Evolutionary conservation across 768 basidiomycete genomes (phyloP), one percentile per base, ranked within the genome.

Genomic region (Naematelia encephala): DNA sequence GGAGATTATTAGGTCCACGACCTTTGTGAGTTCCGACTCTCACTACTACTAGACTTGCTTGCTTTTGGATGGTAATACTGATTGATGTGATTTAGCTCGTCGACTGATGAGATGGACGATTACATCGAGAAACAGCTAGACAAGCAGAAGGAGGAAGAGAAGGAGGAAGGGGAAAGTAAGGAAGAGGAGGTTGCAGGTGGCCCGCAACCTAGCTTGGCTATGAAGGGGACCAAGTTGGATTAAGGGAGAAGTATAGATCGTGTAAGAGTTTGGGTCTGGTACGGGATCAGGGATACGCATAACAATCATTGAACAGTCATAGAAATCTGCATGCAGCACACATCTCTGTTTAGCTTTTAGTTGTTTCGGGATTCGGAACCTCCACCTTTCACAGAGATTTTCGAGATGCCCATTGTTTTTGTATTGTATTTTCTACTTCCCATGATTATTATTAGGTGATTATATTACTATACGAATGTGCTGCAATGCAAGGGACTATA

Each of bases 71-170:
- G 81, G 91, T 16, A 82, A 91, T 42, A 90, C 90, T 51, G 88
- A 87, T 72, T 85, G 90, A 19, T 55, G 51, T 89, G 90, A 23
- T 91, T 91, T 68, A 78, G 73, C n/a, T 84, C 84, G 63, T 83
- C 84, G 58, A 80, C 84, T 23, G 91, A 94, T 73, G 91, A 94
- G 65, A 96, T 97, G 93, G 92, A 96, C 80, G 89, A 88, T 74
- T 94, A 91, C 88, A 82, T 94, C n/a, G 91, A 94, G 60, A 64
- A 63, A 34, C 72, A 76, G 66, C 64, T 77, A 23, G 68, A 73
- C 61, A 65, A 63, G 53, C 66, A 73, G 48, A 60, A 68, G 65
- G 61, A 60, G 39, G 56, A 63, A 28, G 50, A 59, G 57, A 25
- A 25, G 16, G 51, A 39, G 63, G 62, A 61, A 42, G 56, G 60